A percentile compares a stretch with the other conserved stretches of the same genome.
Evolutionary conservation across 352 stramenopile genomes (phyloP).

Genomic region (Globisporangium mamillatum): DNA sequence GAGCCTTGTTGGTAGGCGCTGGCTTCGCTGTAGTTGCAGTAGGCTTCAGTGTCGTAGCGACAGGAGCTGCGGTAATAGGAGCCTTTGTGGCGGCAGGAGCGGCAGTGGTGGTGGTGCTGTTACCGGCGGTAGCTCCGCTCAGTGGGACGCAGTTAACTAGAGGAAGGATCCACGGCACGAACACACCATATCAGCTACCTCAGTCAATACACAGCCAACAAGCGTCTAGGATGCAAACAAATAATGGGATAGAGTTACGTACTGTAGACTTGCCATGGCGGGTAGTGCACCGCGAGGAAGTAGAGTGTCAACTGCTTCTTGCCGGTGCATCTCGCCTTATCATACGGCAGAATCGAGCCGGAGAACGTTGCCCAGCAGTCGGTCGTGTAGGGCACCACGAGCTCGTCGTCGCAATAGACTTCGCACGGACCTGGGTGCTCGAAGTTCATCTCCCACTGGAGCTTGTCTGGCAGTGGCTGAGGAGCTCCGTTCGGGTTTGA

Average conservation of each 20-base stretch:
- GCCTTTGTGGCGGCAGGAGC: background rate
- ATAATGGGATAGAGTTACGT: background rate
- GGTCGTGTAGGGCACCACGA: conserved; percentile 10
- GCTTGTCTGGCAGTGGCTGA: conserved; percentile 12
- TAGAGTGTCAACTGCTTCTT: conserved; percentile 17
- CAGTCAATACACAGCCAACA: background rate
- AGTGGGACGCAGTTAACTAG: conserved; percentile 27
- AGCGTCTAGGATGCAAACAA: background rate
- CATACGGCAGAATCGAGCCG: conserved; percentile 11
- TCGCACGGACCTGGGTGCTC: conserved; percentile 17
- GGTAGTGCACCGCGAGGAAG: conserved; percentile 19
- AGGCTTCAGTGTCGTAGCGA: conserved; percentile 4
- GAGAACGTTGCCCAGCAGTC: conserved; percentile 17
- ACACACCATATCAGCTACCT: background rate
- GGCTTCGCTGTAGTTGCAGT: background rate
- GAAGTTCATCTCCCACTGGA: conserved; percentile 25
- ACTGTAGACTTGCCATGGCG: conserved; percentile 21
- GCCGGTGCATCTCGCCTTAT: conserved; percentile 14
- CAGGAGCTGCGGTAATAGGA: background rate
- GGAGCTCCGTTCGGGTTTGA: conserved; percentile 5
- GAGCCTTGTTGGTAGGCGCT: conserved; percentile 11
- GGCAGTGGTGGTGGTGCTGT: background rate
- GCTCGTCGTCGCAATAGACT: conserved; percentile 18
- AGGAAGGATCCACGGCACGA: background rate
- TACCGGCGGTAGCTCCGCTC: background rate